A percentile compares a stretch with the other conserved stretches of the same genome.
These are phyloP conservation scores for Nakazawaea ernobii DNA, from an alignment of 805 yeast species.

Conservation along the genomic window DNA sequence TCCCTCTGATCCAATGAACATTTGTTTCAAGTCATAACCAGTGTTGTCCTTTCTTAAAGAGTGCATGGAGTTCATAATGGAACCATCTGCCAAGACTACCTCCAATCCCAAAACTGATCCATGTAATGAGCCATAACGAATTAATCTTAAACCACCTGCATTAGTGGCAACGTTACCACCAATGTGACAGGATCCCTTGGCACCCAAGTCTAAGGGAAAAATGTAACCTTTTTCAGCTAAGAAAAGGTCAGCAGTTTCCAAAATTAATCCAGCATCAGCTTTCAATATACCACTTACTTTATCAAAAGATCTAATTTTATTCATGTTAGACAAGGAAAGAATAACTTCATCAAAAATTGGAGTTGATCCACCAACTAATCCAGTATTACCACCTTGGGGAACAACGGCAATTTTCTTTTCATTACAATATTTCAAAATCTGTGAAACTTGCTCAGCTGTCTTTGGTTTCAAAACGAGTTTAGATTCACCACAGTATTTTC, in stretches of 20 bases:
- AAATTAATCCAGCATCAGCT: conserved; percentile 85
- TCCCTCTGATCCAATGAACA: conserved; percentile 93
- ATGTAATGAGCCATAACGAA: conserved; percentile 88
- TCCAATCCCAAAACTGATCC: conserved; percentile 89
- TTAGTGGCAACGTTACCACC: conserved; percentile 95
- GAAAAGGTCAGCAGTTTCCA: conserved; percentile 78
- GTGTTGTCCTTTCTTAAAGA: conserved; percentile 92
- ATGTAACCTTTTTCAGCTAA: conserved; percentile 80
- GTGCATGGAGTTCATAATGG: conserved; percentile 71
- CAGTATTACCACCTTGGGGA: conserved; percentile 98
- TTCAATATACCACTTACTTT: conserved; percentile 77
- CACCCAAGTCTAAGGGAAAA: conserved; percentile 92
- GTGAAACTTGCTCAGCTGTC: conserved; percentile 68
- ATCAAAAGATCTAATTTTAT: conserved; percentile 79
- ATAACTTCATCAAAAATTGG: conserved; percentile 91
- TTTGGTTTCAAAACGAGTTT: conserved; percentile 77
- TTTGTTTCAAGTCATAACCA: conserved; percentile 88
- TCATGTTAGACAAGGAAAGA: conserved; percentile 61
- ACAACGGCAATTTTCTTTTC: conserved; percentile 75
- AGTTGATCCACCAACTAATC: conserved; percentile 89
- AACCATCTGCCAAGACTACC: conserved; percentile 89
- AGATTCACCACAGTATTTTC: conserved; percentile 87
- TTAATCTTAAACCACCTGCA: conserved; percentile 88
- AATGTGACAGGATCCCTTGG: conserved; percentile 93
- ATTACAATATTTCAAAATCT: conserved; percentile 76